Percentiles rank a stretch among this genome's conserved stretches.
Conservation (phyloP, 305 asterid species). For the Solanum hybrid region DNA sequence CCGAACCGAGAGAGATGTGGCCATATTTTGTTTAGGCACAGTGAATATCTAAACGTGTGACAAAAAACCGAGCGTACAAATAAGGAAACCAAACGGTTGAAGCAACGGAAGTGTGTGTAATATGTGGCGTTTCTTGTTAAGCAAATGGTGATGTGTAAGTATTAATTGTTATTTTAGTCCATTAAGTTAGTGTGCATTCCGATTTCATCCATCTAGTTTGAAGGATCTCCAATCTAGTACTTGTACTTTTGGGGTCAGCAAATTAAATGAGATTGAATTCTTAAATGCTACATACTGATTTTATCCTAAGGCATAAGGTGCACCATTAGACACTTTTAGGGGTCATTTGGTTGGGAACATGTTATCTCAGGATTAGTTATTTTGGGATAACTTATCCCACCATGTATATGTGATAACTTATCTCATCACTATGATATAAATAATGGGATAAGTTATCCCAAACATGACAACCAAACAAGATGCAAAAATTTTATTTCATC, state of each 20-base stretch:
- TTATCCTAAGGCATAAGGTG: neutral
- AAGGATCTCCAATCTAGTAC: neutral
- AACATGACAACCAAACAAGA: no score
- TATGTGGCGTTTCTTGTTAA: neutral
- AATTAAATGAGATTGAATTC: neutral
- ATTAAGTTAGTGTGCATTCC: neutral
- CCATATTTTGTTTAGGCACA: constrained; percentile 31
- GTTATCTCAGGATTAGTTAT: no score
- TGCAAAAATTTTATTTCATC: no score
- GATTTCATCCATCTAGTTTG: neutral
- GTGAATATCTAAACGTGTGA: constrained; percentile 1
- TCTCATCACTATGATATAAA: no score
- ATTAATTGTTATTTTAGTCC: neutral
- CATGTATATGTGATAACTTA: no score
- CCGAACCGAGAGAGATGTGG: constrained; percentile 66
- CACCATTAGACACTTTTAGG: neutral
- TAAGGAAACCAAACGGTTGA: neutral
- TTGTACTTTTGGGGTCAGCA: neutral
- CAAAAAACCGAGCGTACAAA: neutral
- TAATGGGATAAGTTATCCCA: no score
- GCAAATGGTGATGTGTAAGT: neutral
- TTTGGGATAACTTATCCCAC: no score
- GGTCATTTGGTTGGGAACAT: no score
- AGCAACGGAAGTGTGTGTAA: neutral
- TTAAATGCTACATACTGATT: neutral